phyloP scores from a whole-genome alignment of 2,329 filamentous ascomycete species.

The Fusarium tuaranense region DNA sequence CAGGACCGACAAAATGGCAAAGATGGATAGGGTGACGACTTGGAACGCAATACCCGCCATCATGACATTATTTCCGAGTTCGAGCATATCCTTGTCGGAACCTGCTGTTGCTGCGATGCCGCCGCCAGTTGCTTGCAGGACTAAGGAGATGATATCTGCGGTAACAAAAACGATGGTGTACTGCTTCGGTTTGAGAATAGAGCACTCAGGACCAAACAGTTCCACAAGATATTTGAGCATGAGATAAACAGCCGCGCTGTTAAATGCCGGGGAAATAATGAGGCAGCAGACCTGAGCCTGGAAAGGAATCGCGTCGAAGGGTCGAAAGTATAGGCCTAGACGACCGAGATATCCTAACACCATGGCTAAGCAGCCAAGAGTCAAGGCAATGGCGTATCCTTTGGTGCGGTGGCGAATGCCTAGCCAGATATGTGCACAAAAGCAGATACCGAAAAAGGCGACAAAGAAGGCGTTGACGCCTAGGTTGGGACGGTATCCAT shows the following conservation, averaged over 20 bases:
- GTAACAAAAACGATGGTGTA: neutral
- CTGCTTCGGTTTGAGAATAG: neutral
- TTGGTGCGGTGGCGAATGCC: conserved; percentile 16
- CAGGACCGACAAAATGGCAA: neutral
- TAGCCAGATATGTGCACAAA: neutral
- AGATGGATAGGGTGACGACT: neutral
- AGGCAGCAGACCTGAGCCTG: conserved; percentile 20
- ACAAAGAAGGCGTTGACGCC: conserved; percentile 17
- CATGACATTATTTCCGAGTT: neutral
- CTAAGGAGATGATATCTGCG: neutral
- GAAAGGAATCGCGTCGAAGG: conserved; percentile 13
- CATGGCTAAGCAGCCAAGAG: conserved; percentile 2
- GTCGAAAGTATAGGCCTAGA: neutral
- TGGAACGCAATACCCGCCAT: neutral
- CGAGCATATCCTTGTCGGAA: neutral
- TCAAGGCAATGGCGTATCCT: conserved; percentile 8
- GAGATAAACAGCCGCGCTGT: conserved; percentile 21
- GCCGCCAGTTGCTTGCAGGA: neutral
- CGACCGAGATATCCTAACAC: neutral
- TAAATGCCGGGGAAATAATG: conserved; percentile 19
- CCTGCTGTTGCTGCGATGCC: neutral
- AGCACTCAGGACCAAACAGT: neutral
- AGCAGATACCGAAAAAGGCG: conserved; percentile 3
- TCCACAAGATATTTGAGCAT: neutral
- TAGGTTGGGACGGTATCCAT: conserved; percentile 15